Evolutionary conservation across 345 rosid genomes (phyloP).

Genomic region (Litchi chinensis): DNA sequence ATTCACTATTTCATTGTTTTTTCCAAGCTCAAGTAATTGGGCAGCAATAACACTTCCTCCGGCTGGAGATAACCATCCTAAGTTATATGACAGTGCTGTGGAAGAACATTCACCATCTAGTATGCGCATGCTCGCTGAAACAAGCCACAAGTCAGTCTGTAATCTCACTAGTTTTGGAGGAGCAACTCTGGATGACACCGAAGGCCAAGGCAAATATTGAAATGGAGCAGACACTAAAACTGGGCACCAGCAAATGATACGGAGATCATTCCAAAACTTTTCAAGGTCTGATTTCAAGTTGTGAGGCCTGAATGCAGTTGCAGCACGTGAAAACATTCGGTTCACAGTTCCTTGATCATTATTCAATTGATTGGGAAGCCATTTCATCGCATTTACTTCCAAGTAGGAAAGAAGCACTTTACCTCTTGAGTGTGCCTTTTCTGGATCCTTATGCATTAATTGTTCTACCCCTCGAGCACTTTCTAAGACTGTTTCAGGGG

Average conservation of each 20-base stretch:
- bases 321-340: slow-evolving; percentile 80
- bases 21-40: slow-evolving; percentile 97
- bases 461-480: slow-evolving; percentile 82
- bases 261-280: slow-evolving; percentile 88
- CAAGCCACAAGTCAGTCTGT: slow-evolving; percentile 83
- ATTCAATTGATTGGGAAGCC: slow-evolving; percentile 69
- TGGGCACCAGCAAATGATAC: slow-evolving; percentile 94
- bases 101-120: slow-evolving; percentile 95
- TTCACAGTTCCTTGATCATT: slow-evolving; percentile 68
- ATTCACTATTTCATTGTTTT: slow-evolving; percentile 76
- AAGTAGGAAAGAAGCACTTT: slow-evolving; percentile 84
- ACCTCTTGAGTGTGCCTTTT: slow-evolving; percentile 73
- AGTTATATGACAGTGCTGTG: slow-evolving; percentile 78
- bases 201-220: slow-evolving; percentile 86
- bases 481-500: slow-evolving; percentile 77
- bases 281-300: slow-evolving; percentile 72
- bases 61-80: slow-evolving; percentile 91
- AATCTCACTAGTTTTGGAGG: slow-evolving; percentile 94
- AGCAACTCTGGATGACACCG: slow-evolving; percentile 79
- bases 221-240: slow-evolving; percentile 86
- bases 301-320: slow-evolving; percentile 82
- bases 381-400: slow-evolving; percentile 88
- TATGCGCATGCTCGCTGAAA: slow-evolving; percentile 95
- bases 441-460: slow-evolving; percentile 65
- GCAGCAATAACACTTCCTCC: slow-evolving; percentile 96